Evolutionary conservation across 176 grass and related monocot genomes (phyloP).

Genomic region (Phyllostachys edulis): DNA sequence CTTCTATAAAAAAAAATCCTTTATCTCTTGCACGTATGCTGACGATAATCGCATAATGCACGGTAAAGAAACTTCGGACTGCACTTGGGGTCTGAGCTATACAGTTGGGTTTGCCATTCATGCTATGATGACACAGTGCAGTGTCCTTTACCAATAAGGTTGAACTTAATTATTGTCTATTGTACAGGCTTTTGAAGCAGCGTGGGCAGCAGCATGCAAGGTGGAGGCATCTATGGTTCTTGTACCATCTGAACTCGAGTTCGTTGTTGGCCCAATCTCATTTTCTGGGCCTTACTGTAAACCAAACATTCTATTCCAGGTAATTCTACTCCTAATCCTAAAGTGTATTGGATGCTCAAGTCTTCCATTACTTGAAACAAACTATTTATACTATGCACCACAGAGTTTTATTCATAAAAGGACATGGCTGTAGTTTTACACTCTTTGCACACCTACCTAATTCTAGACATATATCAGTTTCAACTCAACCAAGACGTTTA

Average conservation of each 20-base stretch:
- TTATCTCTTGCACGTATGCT: not conserved
- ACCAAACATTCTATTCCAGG: constrained; percentile 86
- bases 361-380: not conserved
- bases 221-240: constrained; percentile 73
- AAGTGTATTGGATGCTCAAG: not conserved
- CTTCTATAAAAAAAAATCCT: not conserved
- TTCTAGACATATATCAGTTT: not conserved
- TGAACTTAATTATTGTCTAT: constrained; percentile 13
- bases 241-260: constrained; percentile 65
- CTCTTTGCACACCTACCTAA: not conserved
- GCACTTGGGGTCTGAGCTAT: not conserved
- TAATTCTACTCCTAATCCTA: constrained; percentile 30
- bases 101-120: not conserved
- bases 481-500: not conserved
- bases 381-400: not conserved
- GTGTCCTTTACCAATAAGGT: not conserved
- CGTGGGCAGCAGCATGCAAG: constrained; percentile 88
- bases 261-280: constrained; percentile 79
- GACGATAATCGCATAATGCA: not conserved
- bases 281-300: constrained; percentile 90
- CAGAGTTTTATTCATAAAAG: not conserved
- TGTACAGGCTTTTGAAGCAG: constrained; percentile 74
- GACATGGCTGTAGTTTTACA: not conserved
- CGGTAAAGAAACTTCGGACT: not conserved
- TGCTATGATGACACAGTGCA: constrained; percentile 2